phyloP scores from a whole-genome alignment of 805 yeast species.

The Candida khao-thaluensis region DNA sequence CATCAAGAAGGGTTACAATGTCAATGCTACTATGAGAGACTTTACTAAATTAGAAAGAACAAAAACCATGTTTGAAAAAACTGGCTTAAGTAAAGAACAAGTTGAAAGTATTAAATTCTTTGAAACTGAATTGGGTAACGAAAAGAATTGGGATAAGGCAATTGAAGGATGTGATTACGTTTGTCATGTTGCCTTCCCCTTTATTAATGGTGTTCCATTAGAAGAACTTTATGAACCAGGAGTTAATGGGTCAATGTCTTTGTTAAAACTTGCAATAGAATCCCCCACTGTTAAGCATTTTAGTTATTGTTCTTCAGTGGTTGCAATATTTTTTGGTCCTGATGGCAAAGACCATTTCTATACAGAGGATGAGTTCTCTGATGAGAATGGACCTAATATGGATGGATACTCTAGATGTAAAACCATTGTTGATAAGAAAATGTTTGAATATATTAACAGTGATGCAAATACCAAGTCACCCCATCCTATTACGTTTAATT shows the following conservation, averaged over 20 bases:
- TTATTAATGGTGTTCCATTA: constrained; percentile 10
- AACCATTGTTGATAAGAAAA: constrained; percentile 11
- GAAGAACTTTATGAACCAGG: constrained; percentile 9
- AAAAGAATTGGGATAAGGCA: constrained; percentile 13
- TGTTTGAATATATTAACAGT: constrained; percentile 12
- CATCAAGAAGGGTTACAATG: constrained; percentile 13
- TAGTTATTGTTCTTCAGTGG: constrained; percentile 8
- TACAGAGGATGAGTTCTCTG: constrained; percentile 7
- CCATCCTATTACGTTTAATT: constrained; percentile 5
- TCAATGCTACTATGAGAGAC: constrained; percentile 16
- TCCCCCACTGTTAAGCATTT: constrained; percentile 10
- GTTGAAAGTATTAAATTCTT: constrained; percentile 1
- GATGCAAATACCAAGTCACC: constrained; percentile 7
- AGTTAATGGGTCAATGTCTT: constrained; percentile 6
- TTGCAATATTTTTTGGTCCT: constrained; percentile 1
- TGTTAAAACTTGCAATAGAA: constrained; percentile 6
- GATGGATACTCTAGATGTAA: constrained; percentile 13
- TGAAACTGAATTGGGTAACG: constrained; percentile 13
- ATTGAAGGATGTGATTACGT: constrained; percentile 13
- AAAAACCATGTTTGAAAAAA: constrained; percentile 9
- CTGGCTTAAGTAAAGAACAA: constrained; percentile 5
- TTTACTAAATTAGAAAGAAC: constrained; percentile 2
- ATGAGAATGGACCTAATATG: neutral
- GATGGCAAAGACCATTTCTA: neutral
- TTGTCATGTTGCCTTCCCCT: constrained; percentile 14